Conservation (phyloP, 495 filamentous ascomycete species). For the Penicillium macrosclerotiorum region DNA sequence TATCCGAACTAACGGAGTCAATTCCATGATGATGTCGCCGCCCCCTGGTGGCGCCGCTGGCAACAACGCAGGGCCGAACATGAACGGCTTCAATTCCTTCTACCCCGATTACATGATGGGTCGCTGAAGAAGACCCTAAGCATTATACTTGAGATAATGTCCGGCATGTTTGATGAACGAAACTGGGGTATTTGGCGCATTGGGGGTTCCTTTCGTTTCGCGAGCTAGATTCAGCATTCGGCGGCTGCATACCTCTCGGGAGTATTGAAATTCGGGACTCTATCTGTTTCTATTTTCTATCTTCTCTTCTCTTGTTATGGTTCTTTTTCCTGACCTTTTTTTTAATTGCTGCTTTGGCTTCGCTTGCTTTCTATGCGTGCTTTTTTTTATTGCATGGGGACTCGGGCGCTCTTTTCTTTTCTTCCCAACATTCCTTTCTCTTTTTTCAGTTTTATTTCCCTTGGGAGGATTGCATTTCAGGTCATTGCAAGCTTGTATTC, state of each 20-base stretch:
- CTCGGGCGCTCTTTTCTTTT: conserved; percentile 36
- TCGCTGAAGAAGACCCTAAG: conserved; percentile 36
- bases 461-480: conserved; percentile 40
- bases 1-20: conserved; percentile 41
- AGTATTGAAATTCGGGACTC: conserved; percentile 39
- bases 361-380: neutral
- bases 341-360: neutral
- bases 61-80: conserved; percentile 37
- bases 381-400: conserved; percentile 32
- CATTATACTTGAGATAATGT: conserved; percentile 39
- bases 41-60: conserved; percentile 36
- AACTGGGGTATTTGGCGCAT: conserved; percentile 48
- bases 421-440: conserved; percentile 31
- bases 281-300: conserved; percentile 29
- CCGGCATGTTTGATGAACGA: conserved; percentile 49
- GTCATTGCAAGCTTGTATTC: conserved; percentile 35
- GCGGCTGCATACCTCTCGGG: conserved; percentile 45
- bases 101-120: conserved; percentile 64
- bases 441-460: conserved; percentile 26
- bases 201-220: conserved; percentile 39
- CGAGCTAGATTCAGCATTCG: conserved; percentile 49
- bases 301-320: conserved; percentile 8
- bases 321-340: conserved; percentile 4
- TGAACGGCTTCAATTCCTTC: conserved; percentile 45
- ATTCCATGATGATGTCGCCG: conserved; percentile 44